These are phyloP conservation scores for Leccinum boreale DNA, from an alignment of 768 basidiomycete species.

Conservation along the genomic window DNA sequence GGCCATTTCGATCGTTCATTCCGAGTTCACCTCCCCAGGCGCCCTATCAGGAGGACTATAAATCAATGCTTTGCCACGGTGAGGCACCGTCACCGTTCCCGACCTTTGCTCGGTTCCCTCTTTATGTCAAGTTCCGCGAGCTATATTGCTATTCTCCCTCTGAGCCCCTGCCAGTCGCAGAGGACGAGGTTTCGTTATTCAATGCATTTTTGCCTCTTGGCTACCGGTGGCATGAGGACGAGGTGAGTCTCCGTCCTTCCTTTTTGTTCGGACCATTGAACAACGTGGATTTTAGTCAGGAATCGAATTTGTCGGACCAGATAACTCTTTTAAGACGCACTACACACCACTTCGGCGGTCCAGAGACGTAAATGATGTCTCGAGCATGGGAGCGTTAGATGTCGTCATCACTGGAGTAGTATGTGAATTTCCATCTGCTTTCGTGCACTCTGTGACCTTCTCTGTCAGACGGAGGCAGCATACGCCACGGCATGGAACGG, in stretches of 20 bases:
- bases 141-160: conserved; percentile 39
- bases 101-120: conserved; percentile 40
- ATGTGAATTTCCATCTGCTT: conserved; percentile 13
- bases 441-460: neutral
- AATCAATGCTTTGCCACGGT: conserved; percentile 33
- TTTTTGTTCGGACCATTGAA: neutral
- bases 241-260: conserved; percentile 15
- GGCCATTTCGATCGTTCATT: neutral
- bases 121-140: conserved; percentile 49
- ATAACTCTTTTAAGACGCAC: conserved; percentile 34
- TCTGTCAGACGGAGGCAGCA: conserved; percentile 42
- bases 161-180: conserved; percentile 33
- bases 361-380: conserved; percentile 11
- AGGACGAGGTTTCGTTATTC: conserved; percentile 34
- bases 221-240: conserved; percentile 32
- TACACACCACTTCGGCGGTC: conserved; percentile 36
- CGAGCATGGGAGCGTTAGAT: conserved; percentile 33
- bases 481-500: conserved; percentile 55
- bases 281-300: conserved; percentile 19
- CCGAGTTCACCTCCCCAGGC: conserved; percentile 28
- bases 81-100: conserved; percentile 35
- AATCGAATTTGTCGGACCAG: conserved; percentile 30
- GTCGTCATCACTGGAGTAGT: conserved; percentile 55
- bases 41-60: conserved; percentile 38
- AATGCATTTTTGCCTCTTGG: conserved; percentile 48